Percentiles rank a stretch among this genome's conserved stretches.
phyloP scores from a whole-genome alignment of 164 flowering plant species.

The Litsea cubeba region DNA sequence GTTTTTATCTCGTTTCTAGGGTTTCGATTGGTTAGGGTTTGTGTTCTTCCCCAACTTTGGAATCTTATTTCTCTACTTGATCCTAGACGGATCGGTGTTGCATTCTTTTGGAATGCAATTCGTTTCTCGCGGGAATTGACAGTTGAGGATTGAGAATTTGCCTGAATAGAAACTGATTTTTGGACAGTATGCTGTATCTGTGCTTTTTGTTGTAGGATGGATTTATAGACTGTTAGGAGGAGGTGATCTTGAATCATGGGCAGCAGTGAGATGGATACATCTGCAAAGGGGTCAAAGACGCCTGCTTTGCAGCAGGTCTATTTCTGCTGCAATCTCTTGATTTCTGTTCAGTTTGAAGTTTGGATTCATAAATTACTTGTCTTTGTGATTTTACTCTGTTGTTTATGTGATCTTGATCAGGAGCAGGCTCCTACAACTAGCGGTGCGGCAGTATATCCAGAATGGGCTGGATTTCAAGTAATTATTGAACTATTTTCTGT shows the following conservation, averaged over 20 bases:
- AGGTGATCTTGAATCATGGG: slow-evolving; percentile 41
- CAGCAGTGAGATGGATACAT: slow-evolving; percentile 59
- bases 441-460: slow-evolving; percentile 57
- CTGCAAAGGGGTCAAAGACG: slow-evolving; percentile 57
- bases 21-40: too few relatives aligned
- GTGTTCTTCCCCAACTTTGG: too few relatives aligned
- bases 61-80: too few relatives aligned
- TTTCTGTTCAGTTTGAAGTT: neutral
- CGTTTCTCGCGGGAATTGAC: too few relatives aligned
- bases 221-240: neutral
- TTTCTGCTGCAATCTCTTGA: neutral
- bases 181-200: too few relatives aligned
- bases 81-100: too few relatives aligned
- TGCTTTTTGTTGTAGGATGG: neutral
- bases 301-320: slow-evolving; percentile 52
- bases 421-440: slow-evolving; percentile 57
- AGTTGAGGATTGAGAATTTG: too few relatives aligned
- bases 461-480: slow-evolving; percentile 94
- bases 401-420: slow-evolving; percentile 26
- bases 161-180: too few relatives aligned
- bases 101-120: too few relatives aligned
- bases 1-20: too few relatives aligned
- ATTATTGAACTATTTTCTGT: neutral
- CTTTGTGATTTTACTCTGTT: neutral
- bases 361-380: neutral